Base-by-base conservation (phyloP, 2,329 filamentous ascomycete genomes). In the Diaporthe ampelina region DNA sequence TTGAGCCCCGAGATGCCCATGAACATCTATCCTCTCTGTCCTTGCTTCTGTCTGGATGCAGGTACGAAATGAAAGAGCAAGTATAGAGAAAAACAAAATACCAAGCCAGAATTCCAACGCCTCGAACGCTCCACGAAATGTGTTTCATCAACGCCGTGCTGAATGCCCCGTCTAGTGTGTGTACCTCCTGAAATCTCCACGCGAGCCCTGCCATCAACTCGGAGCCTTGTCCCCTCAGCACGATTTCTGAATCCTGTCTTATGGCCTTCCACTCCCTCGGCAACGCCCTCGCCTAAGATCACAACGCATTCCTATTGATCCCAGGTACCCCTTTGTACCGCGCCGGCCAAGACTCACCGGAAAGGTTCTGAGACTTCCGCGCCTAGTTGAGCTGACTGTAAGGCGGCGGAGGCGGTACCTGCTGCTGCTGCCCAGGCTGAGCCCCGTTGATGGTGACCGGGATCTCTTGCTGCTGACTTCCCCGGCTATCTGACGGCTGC, bases 301-400 rank as follows among this genome's bases (percentile, higher is more conserved):
- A n/a, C 37, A 6, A 35, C n/a, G 21, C 40, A 40, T 50, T 26
- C 52, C 52, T 54, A 32, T 29, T 24, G 48, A 54, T 21, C 54
- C 40, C 40, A 24, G 13, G 50, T 24, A 52, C 37, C 15, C 29
- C 13, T 21, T 24, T 52, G 19, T 45, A 40, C 26, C 8, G 15
- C 21, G 10, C 21, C 10, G 19, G 19, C 43, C 19, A 63, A 8
- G 21, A 26, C 43, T 19, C 24, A 11, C 19, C 59, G n/a, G 15
- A 35, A 45, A 19, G 24, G 32, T 24, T 26, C n/a, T 7, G 21
- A 24, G n/a, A 56, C 24, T n/a, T n/a, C 48, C 48, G 48, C 48
- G 45, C 24, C 24, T 67, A 58, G 45, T 26, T 24, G 29, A 50
- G 37, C 68, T 68, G 69, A 50, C 73, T 73, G 57, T 79, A 79